These are phyloP conservation scores for Cryptococcus sp. DNA, from an alignment of 1,284 basidiomycete genomes.

Conservation along the genomic window DNA sequence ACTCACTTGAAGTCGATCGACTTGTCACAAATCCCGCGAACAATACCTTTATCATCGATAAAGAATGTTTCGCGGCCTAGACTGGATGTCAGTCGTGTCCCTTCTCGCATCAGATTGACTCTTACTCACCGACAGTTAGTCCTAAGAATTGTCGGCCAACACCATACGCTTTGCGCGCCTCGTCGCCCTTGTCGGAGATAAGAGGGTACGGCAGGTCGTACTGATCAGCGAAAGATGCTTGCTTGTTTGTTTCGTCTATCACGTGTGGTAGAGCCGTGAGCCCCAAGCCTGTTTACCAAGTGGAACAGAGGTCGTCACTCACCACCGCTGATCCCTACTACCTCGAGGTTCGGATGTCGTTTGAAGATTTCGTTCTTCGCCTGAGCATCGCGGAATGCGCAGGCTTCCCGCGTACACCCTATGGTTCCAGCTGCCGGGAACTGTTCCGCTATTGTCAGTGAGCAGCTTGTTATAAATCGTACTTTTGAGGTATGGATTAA, in stretches of 20 bases:
- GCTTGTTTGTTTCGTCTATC: slow-evolving; percentile 65
- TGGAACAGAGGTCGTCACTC: slow-evolving; percentile 4
- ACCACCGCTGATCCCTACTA: slow-evolving; percentile 66
- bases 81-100: not conserved
- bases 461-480: not conserved
- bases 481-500: slow-evolving; percentile 57
- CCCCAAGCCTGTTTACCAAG: not conserved
- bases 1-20: slow-evolving; percentile 23
- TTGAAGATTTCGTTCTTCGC: slow-evolving; percentile 67
- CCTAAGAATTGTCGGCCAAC: slow-evolving; percentile 68
- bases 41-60: slow-evolving; percentile 67
- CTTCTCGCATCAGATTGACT: no score
- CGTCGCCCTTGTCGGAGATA: slow-evolving; percentile 66
- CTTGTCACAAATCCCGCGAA: slow-evolving; percentile 58
- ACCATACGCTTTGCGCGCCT: slow-evolving; percentile 64
- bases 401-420: slow-evolving; percentile 76
- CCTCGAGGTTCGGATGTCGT: slow-evolving; percentile 59
- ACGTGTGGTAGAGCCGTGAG: not conserved
- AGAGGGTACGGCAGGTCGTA: slow-evolving; percentile 72
- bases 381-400: slow-evolving; percentile 73
- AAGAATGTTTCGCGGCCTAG: slow-evolving; percentile 69
- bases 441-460: slow-evolving; percentile 16
- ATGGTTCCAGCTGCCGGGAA: slow-evolving; percentile 58
- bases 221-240: slow-evolving; percentile 71
- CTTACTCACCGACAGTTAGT: slow-evolving; percentile 55